phyloP scores from a whole-genome alignment of 148 eudicot genomes.

The Bassia scoparia region DNA sequence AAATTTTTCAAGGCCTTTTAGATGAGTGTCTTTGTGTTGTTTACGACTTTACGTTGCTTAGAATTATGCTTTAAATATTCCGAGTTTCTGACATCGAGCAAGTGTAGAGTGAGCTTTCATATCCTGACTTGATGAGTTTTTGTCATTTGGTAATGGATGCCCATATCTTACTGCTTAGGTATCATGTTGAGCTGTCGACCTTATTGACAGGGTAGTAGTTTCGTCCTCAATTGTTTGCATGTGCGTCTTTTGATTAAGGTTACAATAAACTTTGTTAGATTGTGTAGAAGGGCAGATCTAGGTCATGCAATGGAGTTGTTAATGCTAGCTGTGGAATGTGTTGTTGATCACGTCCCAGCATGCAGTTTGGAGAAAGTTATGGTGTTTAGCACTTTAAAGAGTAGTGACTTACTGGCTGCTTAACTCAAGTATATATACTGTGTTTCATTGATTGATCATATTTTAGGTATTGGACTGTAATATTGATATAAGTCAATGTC shows the following conservation, averaged over 20 bases:
- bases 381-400: neutral
- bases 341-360: neutral
- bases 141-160: neutral
- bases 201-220: no score
- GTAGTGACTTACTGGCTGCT: neutral
- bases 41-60: constrained; percentile 13
- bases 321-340: neutral
- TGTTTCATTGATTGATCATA: neutral
- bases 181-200: neutral
- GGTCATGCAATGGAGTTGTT: neutral
- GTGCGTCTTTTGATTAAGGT: neutral
- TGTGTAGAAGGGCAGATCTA: constrained; percentile 1
- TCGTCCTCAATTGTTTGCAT: neutral
- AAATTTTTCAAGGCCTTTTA: constrained; percentile 6
- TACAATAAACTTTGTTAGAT: neutral
- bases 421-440: neutral
- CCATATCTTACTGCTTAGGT: neutral
- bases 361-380: no score
- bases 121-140: neutral
- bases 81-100: no score
- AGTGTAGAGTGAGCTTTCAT: no score
- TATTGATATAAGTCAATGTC: no score
- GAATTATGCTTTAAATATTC: constrained; percentile 12
- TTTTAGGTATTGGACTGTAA: neutral
- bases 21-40: constrained; percentile 7